These are phyloP conservation scores for Syzygium malaccense DNA, from an alignment of 441 rosid species.

Conservation along the genomic window DNA sequence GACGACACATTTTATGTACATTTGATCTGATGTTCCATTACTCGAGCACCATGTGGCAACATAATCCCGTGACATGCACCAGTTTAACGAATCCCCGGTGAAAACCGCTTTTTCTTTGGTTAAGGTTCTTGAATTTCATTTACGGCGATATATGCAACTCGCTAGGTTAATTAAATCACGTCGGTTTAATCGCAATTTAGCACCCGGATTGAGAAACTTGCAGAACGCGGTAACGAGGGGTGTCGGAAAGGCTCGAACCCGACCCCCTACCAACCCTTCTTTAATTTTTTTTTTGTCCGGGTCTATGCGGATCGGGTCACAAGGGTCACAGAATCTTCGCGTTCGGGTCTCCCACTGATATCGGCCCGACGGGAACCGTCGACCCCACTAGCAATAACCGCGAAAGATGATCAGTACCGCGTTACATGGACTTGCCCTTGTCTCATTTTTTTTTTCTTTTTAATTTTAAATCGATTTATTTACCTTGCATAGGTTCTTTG, in stretches of 20 bases:
- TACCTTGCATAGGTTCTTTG: background rate
- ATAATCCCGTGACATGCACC: background rate
- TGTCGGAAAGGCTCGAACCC: background rate
- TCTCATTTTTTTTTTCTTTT: background rate
- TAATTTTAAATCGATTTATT: background rate
- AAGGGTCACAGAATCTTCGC: background rate
- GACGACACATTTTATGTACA: background rate
- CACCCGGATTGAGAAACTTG: background rate
- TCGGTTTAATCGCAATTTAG: background rate
- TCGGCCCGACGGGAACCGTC: background rate
- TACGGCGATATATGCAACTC: background rate
- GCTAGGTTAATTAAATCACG: background rate
- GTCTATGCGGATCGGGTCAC: background rate
- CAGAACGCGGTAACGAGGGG: background rate
- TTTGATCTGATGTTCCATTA: background rate
- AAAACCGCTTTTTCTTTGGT: background rate
- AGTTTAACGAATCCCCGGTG: background rate
- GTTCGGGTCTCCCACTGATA: accelerated
- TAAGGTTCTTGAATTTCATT: background rate
- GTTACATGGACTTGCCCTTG: background rate
- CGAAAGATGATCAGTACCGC: background rate
- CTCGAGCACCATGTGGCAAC: background rate
- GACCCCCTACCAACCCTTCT: background rate
- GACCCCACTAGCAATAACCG: background rate
- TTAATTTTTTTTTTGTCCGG: accelerated